These are phyloP conservation scores for Choiromyces venosus DNA, from an alignment of 495 filamentous ascomycete species.

Conservation along the genomic window DNA sequence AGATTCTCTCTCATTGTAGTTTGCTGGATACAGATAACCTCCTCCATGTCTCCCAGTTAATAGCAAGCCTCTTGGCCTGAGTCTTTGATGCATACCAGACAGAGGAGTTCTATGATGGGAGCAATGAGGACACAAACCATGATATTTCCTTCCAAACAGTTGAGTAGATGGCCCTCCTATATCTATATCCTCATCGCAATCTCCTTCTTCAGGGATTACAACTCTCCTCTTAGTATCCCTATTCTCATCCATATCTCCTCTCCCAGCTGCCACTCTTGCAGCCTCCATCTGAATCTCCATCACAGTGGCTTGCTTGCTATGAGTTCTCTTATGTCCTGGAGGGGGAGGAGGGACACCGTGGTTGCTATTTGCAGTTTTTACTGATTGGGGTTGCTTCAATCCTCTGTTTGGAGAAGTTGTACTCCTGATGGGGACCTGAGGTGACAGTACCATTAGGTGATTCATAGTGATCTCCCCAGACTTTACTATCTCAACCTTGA, in stretches of 20 bases:
- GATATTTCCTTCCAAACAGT: background rate
- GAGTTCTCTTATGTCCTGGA: background rate
- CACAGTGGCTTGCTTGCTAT: background rate
- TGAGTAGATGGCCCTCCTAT: background rate
- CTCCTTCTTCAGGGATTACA: background rate
- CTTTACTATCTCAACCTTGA: slow-evolving; percentile 42
- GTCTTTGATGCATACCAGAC: background rate
- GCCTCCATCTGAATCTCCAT: background rate
- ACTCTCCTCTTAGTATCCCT: background rate
- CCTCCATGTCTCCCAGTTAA: background rate
- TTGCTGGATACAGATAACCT: background rate
- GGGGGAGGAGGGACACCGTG: too few relatives aligned
- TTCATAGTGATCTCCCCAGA: slow-evolving; percentile 46
- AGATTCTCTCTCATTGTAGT: background rate
- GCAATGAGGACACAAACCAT: background rate
- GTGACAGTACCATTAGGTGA: background rate
- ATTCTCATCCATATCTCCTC: background rate
- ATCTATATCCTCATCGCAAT: background rate
- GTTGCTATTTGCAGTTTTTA: too few relatives aligned
- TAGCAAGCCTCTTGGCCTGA: background rate
- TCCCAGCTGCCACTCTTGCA: background rate
- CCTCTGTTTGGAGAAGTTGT: background rate
- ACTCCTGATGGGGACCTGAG: background rate
- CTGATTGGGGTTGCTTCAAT: background rate
- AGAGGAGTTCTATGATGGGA: background rate